Percentiles rank a stretch among this genome's conserved stretches.
Evolutionary conservation across 2,329 filamentous ascomycete genomes (phyloP).

Genomic region (Claviceps sp.): DNA sequence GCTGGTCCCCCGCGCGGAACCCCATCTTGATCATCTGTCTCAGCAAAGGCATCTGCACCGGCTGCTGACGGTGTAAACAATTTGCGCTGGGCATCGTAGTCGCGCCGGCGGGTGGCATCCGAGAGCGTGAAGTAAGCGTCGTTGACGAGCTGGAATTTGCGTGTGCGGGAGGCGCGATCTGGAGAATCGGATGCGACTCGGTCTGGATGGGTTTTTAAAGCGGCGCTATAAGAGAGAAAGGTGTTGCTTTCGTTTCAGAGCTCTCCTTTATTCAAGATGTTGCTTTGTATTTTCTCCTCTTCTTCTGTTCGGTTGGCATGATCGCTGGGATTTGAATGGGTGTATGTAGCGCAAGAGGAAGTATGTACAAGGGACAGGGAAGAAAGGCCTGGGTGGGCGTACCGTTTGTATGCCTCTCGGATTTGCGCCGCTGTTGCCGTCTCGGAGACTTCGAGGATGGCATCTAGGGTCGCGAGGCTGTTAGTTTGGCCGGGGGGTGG

Average conservation of each 20-base stretch:
- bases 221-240: conserved; percentile 41
- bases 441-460: conserved; percentile 57
- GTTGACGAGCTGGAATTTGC: conserved; percentile 82
- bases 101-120: conserved; percentile 59
- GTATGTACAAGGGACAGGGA: too few relatives aligned
- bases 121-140: conserved; percentile 89
- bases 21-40: conserved; percentile 24
- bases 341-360: neutral
- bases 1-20: conserved; percentile 16
- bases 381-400: conserved; percentile 5
- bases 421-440: conserved; percentile 72
- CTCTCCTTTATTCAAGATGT: neutral
- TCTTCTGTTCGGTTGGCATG: neutral
- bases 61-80: conserved; percentile 15
- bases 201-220: conserved; percentile 86
- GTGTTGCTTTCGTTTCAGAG: too few relatives aligned
- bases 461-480: conserved; percentile 37
- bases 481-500: neutral
- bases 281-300: neutral
- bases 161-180: conserved; percentile 68
- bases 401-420: conserved; percentile 90
- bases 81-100: conserved; percentile 61
- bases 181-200: conserved; percentile 74
- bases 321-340: neutral
- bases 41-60: conserved; percentile 27